Evolutionary conservation across 225 moss, liverwort and hornwort genomes (phyloP).

Genomic region (Polytrichum commune): DNA sequence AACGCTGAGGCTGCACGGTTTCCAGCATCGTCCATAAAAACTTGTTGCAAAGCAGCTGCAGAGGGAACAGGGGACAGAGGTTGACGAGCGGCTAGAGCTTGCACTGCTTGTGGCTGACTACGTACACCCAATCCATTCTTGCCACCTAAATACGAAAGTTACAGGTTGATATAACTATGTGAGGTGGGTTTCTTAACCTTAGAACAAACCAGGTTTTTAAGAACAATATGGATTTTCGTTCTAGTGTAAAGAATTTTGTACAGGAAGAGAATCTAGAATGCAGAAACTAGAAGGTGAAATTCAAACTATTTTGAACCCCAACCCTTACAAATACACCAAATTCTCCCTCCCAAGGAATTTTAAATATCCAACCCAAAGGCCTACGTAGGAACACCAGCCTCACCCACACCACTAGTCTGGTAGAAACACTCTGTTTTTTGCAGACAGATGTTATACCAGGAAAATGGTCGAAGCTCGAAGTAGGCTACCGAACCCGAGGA

Average conservation of each 20-base stretch:
- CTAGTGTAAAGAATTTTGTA: too few species aligned
- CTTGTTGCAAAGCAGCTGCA: slow-evolving; percentile 40
- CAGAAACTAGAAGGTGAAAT: too few species aligned
- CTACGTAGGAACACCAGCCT: too few species aligned
- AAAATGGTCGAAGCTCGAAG: slow-evolving; percentile 6
- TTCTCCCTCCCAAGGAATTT: too few species aligned
- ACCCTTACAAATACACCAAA: too few species aligned
- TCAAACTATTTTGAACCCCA: too few species aligned
- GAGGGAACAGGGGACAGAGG: slow-evolving; percentile 30
- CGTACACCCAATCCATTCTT: slow-evolving; percentile 30
- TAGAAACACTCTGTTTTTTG: neutral
- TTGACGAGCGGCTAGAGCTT: slow-evolving; percentile 29
- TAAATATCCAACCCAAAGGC: too few species aligned
- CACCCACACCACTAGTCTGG: too few species aligned
- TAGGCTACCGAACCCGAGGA: slow-evolving; percentile 23
- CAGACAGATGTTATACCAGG: slow-evolving; percentile 17
- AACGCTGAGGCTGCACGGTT: slow-evolving; percentile 25
- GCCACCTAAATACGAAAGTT: slow-evolving; percentile 29
- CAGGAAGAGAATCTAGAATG: too few species aligned
- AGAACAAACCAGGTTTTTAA: too few species aligned
- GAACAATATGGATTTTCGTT: too few species aligned
- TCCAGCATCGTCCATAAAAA: slow-evolving; percentile 31
- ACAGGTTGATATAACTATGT: slow-evolving; percentile 20
- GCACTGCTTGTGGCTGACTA: slow-evolving; percentile 28
- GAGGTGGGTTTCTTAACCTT: slow-evolving; percentile 7